Conservation (phyloP, 352 stramenopile species). For the Thraustotheca clavata region DNA sequence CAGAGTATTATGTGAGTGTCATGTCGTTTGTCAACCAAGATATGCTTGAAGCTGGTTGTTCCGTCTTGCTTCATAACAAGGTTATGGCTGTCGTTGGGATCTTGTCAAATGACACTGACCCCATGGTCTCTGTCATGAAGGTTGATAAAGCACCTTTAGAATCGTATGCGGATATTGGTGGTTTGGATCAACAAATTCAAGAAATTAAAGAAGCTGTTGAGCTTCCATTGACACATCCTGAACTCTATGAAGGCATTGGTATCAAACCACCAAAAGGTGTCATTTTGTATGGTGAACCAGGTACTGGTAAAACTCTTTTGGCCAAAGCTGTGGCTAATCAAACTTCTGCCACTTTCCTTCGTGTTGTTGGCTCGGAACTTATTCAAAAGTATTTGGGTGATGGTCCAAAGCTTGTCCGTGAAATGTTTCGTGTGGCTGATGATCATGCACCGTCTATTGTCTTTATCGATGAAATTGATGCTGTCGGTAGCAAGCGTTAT, state of each 20-base stretch:
- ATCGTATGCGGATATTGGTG: slow-evolving; percentile 99
- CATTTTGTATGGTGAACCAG: slow-evolving; percentile 99
- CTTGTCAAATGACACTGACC: slow-evolving; percentile 97
- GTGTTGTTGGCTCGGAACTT: slow-evolving; percentile 97
- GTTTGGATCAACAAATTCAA: slow-evolving; percentile 97
- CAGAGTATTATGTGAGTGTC: slow-evolving; percentile 99
- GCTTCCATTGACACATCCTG: slow-evolving; percentile 97
- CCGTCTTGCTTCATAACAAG: slow-evolving; percentile 99
- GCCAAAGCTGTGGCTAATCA: slow-evolving; percentile 99
- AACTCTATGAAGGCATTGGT: slow-evolving; percentile 99
- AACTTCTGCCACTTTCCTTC: slow-evolving; percentile 99
- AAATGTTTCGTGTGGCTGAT: slow-evolving; percentile 98
- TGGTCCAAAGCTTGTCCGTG: slow-evolving; percentile 98
- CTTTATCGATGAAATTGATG: slow-evolving; percentile 99
- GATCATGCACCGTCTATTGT: slow-evolving; percentile 98
- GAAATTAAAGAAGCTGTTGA: slow-evolving; percentile 94
- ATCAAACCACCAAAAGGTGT: slow-evolving; percentile 99
- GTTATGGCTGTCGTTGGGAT: slow-evolving; percentile 99
- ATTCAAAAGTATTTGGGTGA: slow-evolving; percentile 99
- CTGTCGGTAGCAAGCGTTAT: slow-evolving; percentile 99
- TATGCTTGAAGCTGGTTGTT: slow-evolving; percentile 97
- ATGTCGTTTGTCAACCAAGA: slow-evolving; percentile 99
- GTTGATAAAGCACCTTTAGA: slow-evolving; percentile 99
- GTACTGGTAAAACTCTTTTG: slow-evolving; percentile 99
- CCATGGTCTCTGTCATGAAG: slow-evolving; percentile 99